These are phyloP conservation scores for sunflower (Helianthus annuus) DNA, from an alignment of 129 eudicot species.

Conservation along the genomic window DNA sequence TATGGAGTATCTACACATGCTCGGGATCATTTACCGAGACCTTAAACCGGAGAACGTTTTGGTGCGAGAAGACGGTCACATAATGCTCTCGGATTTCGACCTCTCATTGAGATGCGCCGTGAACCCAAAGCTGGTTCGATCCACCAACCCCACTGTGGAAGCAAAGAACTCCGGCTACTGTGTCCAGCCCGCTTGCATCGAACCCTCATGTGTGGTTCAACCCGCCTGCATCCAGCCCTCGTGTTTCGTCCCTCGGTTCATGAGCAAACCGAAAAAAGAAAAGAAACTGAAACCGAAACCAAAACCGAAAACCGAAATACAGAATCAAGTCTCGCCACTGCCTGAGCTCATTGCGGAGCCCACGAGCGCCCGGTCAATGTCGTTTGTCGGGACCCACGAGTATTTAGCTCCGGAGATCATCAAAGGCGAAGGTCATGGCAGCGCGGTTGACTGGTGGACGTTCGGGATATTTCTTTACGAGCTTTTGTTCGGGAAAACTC, in stretches of 20 bases:
- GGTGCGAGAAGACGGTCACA: conserved; percentile 94
- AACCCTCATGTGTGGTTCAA: conserved; percentile 74
- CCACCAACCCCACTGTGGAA: conserved; percentile 49
- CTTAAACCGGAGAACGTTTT: conserved; percentile 93
- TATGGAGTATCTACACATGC: conserved; percentile 93
- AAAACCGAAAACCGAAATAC: conserved; percentile 47
- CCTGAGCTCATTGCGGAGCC: conserved; percentile 96
- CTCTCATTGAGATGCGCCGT: conserved; percentile 84
- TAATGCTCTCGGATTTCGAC: conserved; percentile 97
- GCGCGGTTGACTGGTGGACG: conserved; percentile 99
- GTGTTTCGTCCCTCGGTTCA: conserved; percentile 78
- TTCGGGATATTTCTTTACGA: conserved; percentile 88
- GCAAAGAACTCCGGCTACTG: conserved; percentile 69
- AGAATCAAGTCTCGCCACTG: conserved; percentile 63
- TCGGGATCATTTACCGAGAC: conserved; percentile 93
- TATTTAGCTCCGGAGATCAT: conserved; percentile 96
- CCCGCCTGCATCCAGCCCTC: conserved; percentile 84
- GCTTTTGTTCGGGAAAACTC: conserved; percentile 77
- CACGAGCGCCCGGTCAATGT: conserved; percentile 93
- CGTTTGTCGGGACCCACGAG: conserved; percentile 96
- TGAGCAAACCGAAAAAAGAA: conserved; percentile 60
- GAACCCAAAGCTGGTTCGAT: conserved; percentile 84
- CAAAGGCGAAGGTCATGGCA: conserved; percentile 93
- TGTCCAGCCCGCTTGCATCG: conserved; percentile 62
- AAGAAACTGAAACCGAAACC: conserved; percentile 54